Conservation (phyloP, 495 filamentous ascomycete genomes). For the Cladorrhinum samala region DNA sequence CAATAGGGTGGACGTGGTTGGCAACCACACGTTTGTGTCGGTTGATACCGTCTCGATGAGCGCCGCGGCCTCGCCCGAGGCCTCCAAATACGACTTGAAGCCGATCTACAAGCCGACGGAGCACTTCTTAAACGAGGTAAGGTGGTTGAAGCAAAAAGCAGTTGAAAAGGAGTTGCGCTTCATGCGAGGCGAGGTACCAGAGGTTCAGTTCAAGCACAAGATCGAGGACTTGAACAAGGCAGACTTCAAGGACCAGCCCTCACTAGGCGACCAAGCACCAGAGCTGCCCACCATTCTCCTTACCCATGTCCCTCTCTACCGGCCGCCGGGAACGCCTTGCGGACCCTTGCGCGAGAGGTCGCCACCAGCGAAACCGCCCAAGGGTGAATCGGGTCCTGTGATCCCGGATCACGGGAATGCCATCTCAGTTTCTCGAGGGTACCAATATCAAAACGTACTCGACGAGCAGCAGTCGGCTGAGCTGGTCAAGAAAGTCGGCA, state of each 20-base stretch:
- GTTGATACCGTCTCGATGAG: conserved; percentile 84
- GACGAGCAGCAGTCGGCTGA: conserved; percentile 63
- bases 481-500: conserved; percentile 65
- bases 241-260: conserved; percentile 35
- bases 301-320: conserved; percentile 86
- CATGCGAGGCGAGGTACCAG: conserved; percentile 44
- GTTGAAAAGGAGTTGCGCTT: conserved; percentile 50
- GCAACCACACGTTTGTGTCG: conserved; percentile 93
- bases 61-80: conserved; percentile 46
- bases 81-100: conserved; percentile 40
- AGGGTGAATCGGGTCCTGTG: conserved; percentile 46
- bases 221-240: conserved; percentile 43
- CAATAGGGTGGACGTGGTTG: conserved; percentile 81
- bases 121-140: conserved; percentile 65
- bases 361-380: conserved; percentile 60
- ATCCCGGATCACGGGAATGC: conserved; percentile 71
- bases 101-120: conserved; percentile 68
- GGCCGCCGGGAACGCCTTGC: conserved; percentile 74
- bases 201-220: conserved; percentile 45
- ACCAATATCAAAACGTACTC: conserved; percentile 97
- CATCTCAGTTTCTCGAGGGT: conserved; percentile 66
- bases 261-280: conserved; percentile 29
- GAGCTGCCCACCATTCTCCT: conserved; percentile 80
- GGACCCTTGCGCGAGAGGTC: conserved; percentile 81
- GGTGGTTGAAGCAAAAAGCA: conserved; percentile 44